phyloP scores from a whole-genome alignment of 768 basidiomycete genomes.

The Agaricus sinodeliciosus region DNA sequence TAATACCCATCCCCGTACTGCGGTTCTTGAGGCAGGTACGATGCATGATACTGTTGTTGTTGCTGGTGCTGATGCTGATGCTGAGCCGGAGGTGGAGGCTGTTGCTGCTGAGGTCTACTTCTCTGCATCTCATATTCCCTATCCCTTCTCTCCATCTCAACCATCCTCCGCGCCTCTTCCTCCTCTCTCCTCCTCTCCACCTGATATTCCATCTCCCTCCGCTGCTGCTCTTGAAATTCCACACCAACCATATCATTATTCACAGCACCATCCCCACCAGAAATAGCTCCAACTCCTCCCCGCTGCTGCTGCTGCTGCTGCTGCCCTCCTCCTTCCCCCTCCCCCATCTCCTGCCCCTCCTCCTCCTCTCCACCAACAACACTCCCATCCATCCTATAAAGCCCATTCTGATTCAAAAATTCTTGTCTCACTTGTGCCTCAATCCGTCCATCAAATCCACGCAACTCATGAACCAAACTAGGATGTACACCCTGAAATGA shows the following conservation, averaged over 20 bases:
- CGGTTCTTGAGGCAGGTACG: conserved; percentile 14
- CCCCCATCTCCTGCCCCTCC: conserved; percentile 17
- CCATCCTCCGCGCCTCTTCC: conserved; percentile 20
- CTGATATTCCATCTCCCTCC: conserved; percentile 15
- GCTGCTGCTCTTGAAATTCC: conserved; percentile 18
- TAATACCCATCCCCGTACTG: conserved; percentile 9
- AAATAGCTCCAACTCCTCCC: too few relatives aligned
- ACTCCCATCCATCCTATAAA: conserved; percentile 14
- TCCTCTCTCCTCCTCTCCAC: conserved; percentile 18
- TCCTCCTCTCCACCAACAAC: conserved; percentile 19
- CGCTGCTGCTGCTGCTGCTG: too few relatives aligned
- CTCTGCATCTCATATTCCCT: conserved; percentile 16
- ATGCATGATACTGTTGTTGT: conserved; percentile 8
- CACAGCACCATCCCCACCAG: conserved; percentile 14
- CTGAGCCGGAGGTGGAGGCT: conserved; percentile 12
- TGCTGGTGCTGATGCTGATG: conserved; percentile 13
- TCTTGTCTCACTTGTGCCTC: conserved; percentile 43
- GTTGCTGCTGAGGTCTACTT: conserved; percentile 10
- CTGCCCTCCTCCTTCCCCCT: conserved; percentile 13
- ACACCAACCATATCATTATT: conserved; percentile 12
- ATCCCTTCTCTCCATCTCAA: conserved; percentile 15
- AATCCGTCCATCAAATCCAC: conserved; percentile 50
- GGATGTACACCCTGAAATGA: conserved; percentile 49
- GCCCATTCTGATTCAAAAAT: conserved; percentile 25
- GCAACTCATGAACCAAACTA: conserved; percentile 47